Base-by-base conservation (phyloP, 805 yeast species). In the Clavispora phyllophila region DNA sequence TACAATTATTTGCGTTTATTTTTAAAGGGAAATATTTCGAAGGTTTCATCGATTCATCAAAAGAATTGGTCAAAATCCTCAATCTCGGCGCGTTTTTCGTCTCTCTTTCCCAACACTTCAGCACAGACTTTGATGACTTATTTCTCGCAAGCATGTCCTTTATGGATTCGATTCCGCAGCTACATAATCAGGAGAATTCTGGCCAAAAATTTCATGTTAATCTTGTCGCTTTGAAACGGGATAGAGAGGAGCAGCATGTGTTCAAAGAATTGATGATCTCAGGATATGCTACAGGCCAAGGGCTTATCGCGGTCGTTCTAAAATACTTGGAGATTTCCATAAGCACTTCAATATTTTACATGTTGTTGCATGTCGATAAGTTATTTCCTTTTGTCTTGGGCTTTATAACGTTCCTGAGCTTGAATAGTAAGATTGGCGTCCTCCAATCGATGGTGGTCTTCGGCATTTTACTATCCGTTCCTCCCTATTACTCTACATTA, bases 391-490 rank as follows among this genome's bases (percentile, higher is more conserved):
- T 73, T 15, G 60, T 72, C 4, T 53, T 76, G 13, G 74, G 79
- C 1, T 42, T 66, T 0, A 54, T 66, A 10, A 64, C 79, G 4
- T 75, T 76, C 50, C 66, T 64, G 43, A 63, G 64, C 5, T 67
- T 78, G 43, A 60, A 71, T 48, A 62, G 60, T 34, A 66, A 67
- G 18, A 61, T 76, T 15, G 84, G 84, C 1, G 58, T 76, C 0
- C 50, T 70, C 3, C 61, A 76, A 7, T 72, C 83, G 0, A 42
- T 63, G 3, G 42, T 56, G 1, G 56, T 78, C 4, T 66, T 70
- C 35, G 43, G 59, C 2, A 55, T 68, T 0, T 51, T 74, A 12
- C 53, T 62, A 17, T 32, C 68, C 9, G 40, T 68, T 13, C 73
- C 81, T 0, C 52, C 60, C 20, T 42, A 55, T 23, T 57, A 63